These are phyloP conservation scores for Oryza brachyantha DNA, from an alignment of 176 grass and related monocot genomes.

Conservation along the genomic window DNA sequence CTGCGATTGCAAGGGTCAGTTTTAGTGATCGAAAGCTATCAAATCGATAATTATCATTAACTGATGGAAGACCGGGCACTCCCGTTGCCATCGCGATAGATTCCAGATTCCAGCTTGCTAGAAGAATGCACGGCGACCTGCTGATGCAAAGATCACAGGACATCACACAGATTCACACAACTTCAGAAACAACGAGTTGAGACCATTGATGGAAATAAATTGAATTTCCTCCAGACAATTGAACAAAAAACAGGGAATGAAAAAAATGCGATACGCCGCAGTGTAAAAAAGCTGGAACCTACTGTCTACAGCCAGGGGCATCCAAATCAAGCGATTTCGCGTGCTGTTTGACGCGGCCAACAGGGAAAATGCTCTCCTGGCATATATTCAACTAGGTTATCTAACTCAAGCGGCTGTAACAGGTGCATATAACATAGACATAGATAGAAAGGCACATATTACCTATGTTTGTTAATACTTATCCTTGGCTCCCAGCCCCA, in stretches of 20 bases:
- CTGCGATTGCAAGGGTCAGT: no score
- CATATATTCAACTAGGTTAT: not conserved
- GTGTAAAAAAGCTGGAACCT: conserved; percentile 25
- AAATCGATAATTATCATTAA: no score
- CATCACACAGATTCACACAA: not conserved
- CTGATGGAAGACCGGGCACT: no score
- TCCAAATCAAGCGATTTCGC: not conserved
- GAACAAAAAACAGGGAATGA: conserved; percentile 21
- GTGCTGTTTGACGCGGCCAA: not conserved
- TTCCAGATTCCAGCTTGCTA: no score
- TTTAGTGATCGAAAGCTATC: no score
- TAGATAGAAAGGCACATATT: conserved; percentile 1
- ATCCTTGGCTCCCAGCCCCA: conserved; percentile 53
- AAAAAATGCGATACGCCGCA: not conserved
- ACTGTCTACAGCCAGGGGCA: conserved; percentile 11
- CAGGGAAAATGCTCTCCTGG: conserved; percentile 8
- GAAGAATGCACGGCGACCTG: not conserved
- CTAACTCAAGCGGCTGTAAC: not conserved
- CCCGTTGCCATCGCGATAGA: no score
- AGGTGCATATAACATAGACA: conserved; percentile 6
- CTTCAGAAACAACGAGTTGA: not conserved
- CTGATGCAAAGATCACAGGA: not conserved
- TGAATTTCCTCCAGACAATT: not conserved
- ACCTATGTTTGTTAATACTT: conserved; percentile 27
- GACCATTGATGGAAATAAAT: not conserved